These are phyloP conservation scores for Gentiana straminea DNA, from an alignment of 257 asterid genomes.

Conservation along the genomic window DNA sequence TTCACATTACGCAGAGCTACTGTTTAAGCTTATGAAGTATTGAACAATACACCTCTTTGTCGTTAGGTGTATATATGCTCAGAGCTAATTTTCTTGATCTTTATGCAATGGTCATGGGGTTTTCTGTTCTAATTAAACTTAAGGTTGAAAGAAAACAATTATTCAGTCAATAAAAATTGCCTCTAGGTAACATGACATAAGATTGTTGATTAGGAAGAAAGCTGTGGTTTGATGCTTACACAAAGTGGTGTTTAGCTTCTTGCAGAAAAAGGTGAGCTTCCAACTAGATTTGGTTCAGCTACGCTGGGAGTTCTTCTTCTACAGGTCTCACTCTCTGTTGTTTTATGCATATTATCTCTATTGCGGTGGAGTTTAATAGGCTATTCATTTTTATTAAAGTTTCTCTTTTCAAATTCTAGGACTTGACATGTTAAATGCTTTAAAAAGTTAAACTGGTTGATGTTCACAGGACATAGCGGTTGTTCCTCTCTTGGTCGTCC, in stretches of 20 bases:
- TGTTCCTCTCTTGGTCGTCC: conserved; percentile 93
- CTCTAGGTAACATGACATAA: neutral
- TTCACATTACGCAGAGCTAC: too few species aligned
- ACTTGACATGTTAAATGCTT: conserved; percentile 14
- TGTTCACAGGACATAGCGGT: conserved; percentile 93
- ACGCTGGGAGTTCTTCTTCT: conserved; percentile 90
- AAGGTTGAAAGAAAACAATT: neutral
- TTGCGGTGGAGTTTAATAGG: conserved; percentile 8
- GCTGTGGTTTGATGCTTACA: conserved; percentile 23
- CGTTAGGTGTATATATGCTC: neutral
- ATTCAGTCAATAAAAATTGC: too few species aligned
- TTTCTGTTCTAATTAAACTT: too few species aligned
- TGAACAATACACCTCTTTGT: neutral
- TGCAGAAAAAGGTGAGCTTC: conserved; percentile 98
- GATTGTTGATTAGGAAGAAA: conserved; percentile 2
- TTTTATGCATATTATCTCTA: conserved; percentile 11
- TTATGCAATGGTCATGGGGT: neutral
- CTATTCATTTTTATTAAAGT: conserved; percentile 5
- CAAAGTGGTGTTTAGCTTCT: conserved; percentile 58
- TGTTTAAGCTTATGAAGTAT: too few species aligned
- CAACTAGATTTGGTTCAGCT: conserved; percentile 96
- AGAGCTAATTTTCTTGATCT: neutral
- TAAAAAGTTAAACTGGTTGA: conserved; percentile 25
- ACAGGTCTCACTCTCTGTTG: conserved; percentile 42
- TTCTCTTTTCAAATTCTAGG: conserved; percentile 17